Evolutionary conservation across 306 rosid species (phyloP).

Genomic region (Dryas octopetala): DNA sequence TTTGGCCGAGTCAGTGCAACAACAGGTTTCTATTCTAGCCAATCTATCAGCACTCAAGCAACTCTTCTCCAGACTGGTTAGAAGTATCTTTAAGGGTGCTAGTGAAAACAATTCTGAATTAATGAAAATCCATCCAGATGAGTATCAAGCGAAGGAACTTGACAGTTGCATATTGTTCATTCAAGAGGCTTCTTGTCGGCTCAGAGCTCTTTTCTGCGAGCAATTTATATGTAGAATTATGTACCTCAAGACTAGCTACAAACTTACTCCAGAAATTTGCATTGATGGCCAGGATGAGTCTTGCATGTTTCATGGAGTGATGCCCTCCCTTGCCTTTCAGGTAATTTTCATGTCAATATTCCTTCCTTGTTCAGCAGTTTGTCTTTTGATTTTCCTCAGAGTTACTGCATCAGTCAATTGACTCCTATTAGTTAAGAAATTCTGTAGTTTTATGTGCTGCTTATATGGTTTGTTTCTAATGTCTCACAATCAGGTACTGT

Average conservation of each 20-base stretch:
- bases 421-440: not conserved
- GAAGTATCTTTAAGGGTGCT: slow-evolving; percentile 31
- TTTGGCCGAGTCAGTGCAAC: slow-evolving; percentile 48
- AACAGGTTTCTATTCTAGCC: slow-evolving; percentile 65
- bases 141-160: slow-evolving; percentile 36
- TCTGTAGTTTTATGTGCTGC: not conserved
- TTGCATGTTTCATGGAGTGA: slow-evolving; percentile 22
- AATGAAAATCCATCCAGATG: slow-evolving; percentile 25
- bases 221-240: slow-evolving; percentile 39
- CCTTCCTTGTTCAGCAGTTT: not conserved
- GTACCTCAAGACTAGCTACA: slow-evolving; percentile 33
- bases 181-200: slow-evolving; percentile 47
- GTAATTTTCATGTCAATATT: slow-evolving; percentile 23
- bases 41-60: slow-evolving; percentile 50
- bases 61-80: slow-evolving; percentile 38
- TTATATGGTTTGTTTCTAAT: not conserved
- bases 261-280: slow-evolving; percentile 27
- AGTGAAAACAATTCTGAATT: slow-evolving; percentile 25
- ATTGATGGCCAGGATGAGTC: slow-evolving; percentile 30
- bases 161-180: slow-evolving; percentile 40
- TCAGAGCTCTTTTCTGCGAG: slow-evolving; percentile 56
- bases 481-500: slow-evolving; percentile 43
- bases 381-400: not conserved
- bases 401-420: not conserved
- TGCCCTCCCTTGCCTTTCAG: slow-evolving; percentile 64